Base-by-base conservation (phyloP, 129 eudicot genomes). In the Chrysanthemum makinoi region DNA sequence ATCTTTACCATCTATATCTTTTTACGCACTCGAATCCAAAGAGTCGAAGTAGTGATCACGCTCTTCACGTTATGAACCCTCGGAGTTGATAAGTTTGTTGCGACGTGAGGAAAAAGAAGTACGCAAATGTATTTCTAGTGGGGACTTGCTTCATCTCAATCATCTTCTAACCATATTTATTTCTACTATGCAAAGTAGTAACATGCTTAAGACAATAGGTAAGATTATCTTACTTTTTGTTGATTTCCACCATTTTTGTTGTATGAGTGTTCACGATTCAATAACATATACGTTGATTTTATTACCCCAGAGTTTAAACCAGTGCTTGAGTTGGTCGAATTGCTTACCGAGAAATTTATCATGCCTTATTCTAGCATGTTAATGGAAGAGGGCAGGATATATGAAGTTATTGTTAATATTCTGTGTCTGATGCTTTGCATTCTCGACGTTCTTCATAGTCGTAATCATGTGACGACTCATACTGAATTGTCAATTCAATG, bases 131-230 rank as follows among this genome's bases (percentile, higher is more conserved):
- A 65, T 74, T 64, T 51, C 77, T 54, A 80, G 48, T 72, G 85
- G 83, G 51, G 56, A 66, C 61, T 61, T 63, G 10, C 66, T 62
- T 59, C 89, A 87, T 83, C 79, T 94, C 39, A 69, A 66, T 76
- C 86, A 82, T 66, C 90, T 94, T 59, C 62, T 94, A 56, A 80
- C 98, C 55, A 74, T 94, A 22, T 87, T 87, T 76, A 74, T 84
- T 43, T 84, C 92, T 66, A 81, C 82, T 26, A 52, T 86, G 75
- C 82, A 83, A 63, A 75, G 68, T 77, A 76, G 80, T 72, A 72
- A 64, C 65, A 65, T 72, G 57, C 72, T 69, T 35, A 86, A 81
- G 84, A 35, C 79, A 13, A 69, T 85, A 80, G 96, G 98, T 94
- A 80, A 61, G 78, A 46, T 63, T 26, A 67, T 16, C 63, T 47